These are phyloP conservation scores for Kondoa malvinella DNA, from an alignment of 768 basidiomycete genomes.

Conservation along the genomic window DNA sequence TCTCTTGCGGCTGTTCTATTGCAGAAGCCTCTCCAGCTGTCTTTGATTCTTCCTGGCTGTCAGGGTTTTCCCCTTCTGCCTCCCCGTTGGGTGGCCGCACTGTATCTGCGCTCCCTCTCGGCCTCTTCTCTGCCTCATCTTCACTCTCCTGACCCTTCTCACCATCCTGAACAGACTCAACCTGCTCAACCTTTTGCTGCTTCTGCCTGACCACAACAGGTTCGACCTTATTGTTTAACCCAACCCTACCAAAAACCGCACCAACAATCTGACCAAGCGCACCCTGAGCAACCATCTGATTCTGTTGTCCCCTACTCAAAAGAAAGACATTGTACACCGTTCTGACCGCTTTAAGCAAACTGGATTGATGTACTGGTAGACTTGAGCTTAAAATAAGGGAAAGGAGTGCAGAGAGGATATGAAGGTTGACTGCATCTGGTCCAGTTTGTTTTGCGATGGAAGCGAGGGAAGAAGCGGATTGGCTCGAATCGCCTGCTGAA, in stretches of 20 bases:
- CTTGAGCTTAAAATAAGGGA: constrained; percentile 49
- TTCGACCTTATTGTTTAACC: constrained; percentile 1
- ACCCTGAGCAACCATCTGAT: constrained; percentile 96
- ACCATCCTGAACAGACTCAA: background rate
- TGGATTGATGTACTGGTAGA: constrained; percentile 74
- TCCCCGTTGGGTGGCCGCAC: background rate
- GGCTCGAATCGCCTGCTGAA: constrained; percentile 39
- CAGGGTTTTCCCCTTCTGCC: background rate
- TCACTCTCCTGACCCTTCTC: background rate
- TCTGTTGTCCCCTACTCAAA: constrained; percentile 70
- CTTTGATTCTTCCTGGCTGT: background rate
- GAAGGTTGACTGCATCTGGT: constrained; percentile 52
- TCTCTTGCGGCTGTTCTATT: no score
- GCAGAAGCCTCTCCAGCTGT: background rate
- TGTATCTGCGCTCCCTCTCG: background rate
- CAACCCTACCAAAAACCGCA: constrained; percentile 66
- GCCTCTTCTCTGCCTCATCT: background rate
- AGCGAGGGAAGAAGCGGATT: constrained; percentile 39
- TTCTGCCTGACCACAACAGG: background rate
- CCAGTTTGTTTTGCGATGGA: constrained; percentile 20
- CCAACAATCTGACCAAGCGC: constrained; percentile 96
- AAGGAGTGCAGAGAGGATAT: constrained; percentile 89
- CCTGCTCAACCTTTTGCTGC: constrained; percentile 5
- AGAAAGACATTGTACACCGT: constrained; percentile 98
- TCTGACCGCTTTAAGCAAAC: constrained; percentile 82